These are phyloP conservation scores for Dothideomycetidae sp. DNA, from an alignment of 2,329 filamentous ascomycete genomes.

Conservation along the genomic window DNA sequence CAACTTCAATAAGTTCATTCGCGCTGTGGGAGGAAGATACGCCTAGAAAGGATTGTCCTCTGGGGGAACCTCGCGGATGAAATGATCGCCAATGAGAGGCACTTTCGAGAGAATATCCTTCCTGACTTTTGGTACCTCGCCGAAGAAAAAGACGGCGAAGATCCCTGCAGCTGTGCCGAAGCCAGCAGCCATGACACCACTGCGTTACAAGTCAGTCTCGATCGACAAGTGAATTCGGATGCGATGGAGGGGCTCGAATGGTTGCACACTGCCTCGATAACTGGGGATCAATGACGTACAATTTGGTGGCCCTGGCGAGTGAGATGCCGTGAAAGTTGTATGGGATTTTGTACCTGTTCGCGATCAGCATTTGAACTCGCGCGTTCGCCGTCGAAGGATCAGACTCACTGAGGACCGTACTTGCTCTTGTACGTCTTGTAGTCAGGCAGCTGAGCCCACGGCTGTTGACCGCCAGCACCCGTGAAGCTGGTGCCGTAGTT, in stretches of 20 bases:
- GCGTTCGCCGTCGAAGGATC: not conserved
- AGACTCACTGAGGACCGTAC: conserved; percentile 43
- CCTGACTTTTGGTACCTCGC: conserved; percentile 47
- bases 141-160: conserved; percentile 49
- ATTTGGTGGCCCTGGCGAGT: conserved; percentile 26
- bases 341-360: conserved; percentile 35
- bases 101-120: conserved; percentile 48
- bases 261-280: too few relatives aligned
- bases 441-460: conserved; percentile 22
- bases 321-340: conserved; percentile 38
- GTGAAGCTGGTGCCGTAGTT: conserved; percentile 16
- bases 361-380: conserved; percentile 6
- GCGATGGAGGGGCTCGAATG: conserved; percentile 6
- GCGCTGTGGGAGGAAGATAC: not conserved
- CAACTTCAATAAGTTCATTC: too few relatives aligned
- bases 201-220: too few relatives aligned
- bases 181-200: conserved; percentile 33
- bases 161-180: conserved; percentile 45
- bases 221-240: too few relatives aligned
- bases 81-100: conserved; percentile 44
- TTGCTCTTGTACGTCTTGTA: conserved; percentile 41
- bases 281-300: too few relatives aligned
- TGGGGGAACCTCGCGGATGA: conserved; percentile 42
- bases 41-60: conserved; percentile 48
- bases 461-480: conserved; percentile 19